These are phyloP conservation scores for Penicillium subrubescens DNA, from an alignment of 495 filamentous ascomycete genomes.

Conservation along the genomic window DNA sequence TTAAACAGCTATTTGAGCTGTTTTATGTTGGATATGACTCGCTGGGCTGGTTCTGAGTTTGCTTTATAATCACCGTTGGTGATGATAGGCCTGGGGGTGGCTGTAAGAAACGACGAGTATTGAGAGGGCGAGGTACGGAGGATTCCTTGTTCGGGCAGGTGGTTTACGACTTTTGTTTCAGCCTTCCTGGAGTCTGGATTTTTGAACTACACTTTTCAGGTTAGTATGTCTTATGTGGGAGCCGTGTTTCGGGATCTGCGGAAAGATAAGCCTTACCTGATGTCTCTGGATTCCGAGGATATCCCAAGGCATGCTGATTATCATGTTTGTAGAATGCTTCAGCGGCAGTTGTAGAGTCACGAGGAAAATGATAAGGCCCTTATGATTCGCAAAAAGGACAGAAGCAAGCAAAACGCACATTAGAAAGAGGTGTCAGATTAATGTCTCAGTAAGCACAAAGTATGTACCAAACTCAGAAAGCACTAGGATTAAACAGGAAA, in stretches of 20 bases:
- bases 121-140: background rate
- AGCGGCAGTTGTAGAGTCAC: background rate
- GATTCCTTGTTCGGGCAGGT: background rate
- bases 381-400: background rate
- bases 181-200: background rate
- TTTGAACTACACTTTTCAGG: background rate
- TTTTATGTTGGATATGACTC: background rate
- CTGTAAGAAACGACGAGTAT: background rate
- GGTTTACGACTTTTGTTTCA: background rate
- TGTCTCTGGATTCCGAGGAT: background rate
- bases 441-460: background rate
- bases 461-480: background rate
- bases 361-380: background rate
- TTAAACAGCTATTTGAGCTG: background rate
- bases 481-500: conserved; percentile 3
- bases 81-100: background rate
- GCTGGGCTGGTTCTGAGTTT: background rate
- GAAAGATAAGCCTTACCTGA: background rate
- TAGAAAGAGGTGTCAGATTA: background rate
- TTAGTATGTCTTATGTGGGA: background rate
- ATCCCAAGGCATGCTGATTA: background rate
- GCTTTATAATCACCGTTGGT: background rate
- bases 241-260: background rate
- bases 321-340: background rate
- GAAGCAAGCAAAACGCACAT: background rate